These are phyloP conservation scores for Chrysoporthe austroafricana DNA, from an alignment of 2,329 filamentous ascomycete species.

Conservation along the genomic window DNA sequence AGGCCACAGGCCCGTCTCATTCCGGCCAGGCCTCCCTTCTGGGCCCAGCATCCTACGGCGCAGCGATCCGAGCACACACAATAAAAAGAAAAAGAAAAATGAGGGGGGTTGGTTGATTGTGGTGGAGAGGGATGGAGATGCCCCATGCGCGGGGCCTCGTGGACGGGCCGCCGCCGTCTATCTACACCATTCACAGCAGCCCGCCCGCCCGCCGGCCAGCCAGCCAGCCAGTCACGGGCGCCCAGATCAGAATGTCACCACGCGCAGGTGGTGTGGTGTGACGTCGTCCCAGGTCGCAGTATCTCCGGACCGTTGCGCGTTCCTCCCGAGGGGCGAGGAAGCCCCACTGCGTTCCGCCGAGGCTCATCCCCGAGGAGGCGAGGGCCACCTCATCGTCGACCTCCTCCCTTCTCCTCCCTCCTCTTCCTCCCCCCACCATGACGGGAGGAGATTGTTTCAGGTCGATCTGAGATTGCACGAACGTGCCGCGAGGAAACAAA, in stretches of 20 bases:
- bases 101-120: too few species aligned
- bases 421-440: too few species aligned
- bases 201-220: too few species aligned
- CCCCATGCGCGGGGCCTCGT: neutral
- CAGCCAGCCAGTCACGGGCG: neutral
- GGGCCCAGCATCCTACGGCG: neutral
- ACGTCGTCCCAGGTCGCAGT: neutral
- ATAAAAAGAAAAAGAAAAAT: too few species aligned
- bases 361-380: neutral
- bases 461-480: neutral
- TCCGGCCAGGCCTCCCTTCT: neutral
- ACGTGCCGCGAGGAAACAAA: neutral
- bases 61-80: neutral
- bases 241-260: neutral
- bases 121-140: neutral
- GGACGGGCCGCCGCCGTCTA: too few species aligned
- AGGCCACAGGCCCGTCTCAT: neutral
- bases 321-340: neutral
- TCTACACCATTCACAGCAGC: too few species aligned
- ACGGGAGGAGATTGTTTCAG: neutral
- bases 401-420: too few species aligned
- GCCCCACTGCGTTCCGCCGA: neutral
- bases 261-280: neutral
- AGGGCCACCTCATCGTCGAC: neutral
- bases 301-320: conserved; percentile 6